phyloP scores from a whole-genome alignment of 2,329 filamentous ascomycete genomes.

The Hypoxylon sp. region DNA sequence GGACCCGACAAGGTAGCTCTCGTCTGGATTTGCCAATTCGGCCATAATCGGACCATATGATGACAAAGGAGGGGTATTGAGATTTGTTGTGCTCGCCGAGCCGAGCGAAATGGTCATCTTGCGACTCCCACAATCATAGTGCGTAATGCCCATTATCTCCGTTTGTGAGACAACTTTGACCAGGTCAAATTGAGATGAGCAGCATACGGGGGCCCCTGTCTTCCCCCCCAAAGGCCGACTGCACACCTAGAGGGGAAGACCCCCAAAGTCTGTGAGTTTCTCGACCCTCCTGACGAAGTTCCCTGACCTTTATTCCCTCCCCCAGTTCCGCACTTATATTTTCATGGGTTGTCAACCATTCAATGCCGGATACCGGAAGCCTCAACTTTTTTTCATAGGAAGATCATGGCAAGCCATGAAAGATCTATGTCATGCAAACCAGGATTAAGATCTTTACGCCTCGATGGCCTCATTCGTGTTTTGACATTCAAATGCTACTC shows the following conservation, averaged over 20 bases:
- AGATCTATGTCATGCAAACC: conserved; percentile 52
- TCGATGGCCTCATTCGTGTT: conserved; percentile 42
- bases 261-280: conserved; percentile 48
- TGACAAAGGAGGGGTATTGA: conserved; percentile 49
- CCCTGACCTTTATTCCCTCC: conserved; percentile 32
- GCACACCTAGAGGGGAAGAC: conserved; percentile 34
- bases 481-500: conserved; percentile 41
- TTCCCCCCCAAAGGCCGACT: conserved; percentile 48
- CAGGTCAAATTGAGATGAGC: conserved; percentile 54
- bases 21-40: conserved; percentile 45
- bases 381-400: conserved; percentile 43
- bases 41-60: conserved; percentile 47
- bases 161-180: conserved; percentile 51
- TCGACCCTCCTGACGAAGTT: conserved; percentile 35
- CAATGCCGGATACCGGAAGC: conserved; percentile 51
- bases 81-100: conserved; percentile 47
- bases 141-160: conserved; percentile 52
- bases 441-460: conserved; percentile 45
- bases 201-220: conserved; percentile 48
- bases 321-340: conserved; percentile 46
- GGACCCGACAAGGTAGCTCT: conserved; percentile 41
- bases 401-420: conserved; percentile 49
- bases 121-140: conserved; percentile 43
- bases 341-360: conserved; percentile 48
- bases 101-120: conserved; percentile 47